These are phyloP conservation scores for Chytriomyces sp. DNA, from an alignment of 192 early-diverging fungal genomes.

Conservation along the genomic window DNA sequence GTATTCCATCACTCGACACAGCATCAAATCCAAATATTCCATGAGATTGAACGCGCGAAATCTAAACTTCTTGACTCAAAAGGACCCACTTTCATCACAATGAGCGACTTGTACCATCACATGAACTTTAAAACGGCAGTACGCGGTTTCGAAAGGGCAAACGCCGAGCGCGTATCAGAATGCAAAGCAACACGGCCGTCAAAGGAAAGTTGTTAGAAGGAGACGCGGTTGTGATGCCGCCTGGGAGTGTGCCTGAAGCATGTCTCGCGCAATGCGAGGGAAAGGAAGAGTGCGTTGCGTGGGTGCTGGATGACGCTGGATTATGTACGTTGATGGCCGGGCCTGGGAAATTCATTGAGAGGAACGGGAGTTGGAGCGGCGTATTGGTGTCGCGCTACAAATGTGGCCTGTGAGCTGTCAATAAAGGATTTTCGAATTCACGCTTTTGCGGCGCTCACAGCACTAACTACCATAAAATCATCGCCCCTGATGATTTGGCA, in stretches of 20 bases:
- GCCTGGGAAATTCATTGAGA: no score
- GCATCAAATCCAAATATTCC: constrained; percentile 39
- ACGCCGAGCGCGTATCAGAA: no score
- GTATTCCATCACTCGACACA: constrained; percentile 50
- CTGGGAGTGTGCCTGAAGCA: constrained; percentile 2
- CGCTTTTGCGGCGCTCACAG: no score
- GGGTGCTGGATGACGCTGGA: constrained; percentile 36
- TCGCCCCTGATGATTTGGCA: no score
- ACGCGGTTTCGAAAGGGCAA: not conserved
- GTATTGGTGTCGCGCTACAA: no score
- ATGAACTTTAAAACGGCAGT: not conserved
- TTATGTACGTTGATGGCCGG: not conserved
- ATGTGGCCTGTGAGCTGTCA: no score
- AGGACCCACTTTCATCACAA: not conserved
- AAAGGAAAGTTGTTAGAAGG: not conserved
- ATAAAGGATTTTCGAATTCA: no score
- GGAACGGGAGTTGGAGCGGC: no score
- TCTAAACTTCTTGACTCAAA: no score
- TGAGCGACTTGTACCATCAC: not conserved
- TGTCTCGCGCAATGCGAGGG: constrained; percentile 24
- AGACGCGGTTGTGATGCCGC: not conserved
- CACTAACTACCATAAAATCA: no score
- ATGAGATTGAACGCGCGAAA: constrained; percentile 17
- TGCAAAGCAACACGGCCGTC: constrained; percentile 3
- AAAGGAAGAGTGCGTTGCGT: constrained; percentile 25